Evolutionary conservation across 192 early-diverging fungal species (phyloP), one percentile per base, ranked within the genome.

Genomic region (Backusella psychrophila): DNA sequence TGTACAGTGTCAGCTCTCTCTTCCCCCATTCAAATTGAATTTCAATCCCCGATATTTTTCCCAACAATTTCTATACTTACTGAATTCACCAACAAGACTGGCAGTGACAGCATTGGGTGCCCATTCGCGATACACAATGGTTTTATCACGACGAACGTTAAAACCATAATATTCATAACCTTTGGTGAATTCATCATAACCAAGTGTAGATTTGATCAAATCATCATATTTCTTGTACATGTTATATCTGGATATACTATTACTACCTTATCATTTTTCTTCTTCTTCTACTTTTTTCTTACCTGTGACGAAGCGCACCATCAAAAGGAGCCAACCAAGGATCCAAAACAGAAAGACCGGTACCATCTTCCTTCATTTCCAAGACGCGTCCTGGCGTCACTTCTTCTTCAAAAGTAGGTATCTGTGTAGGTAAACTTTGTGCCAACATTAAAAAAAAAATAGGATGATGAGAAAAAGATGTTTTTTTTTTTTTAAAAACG

Each of bases 121-220:
- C 96, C 96, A 99, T 83, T 99, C 97, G n/a, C 94, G 86, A 84
- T 97, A 99, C 5, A 86, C 75, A 66, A 97, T 92, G 26, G 85
- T 88, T 4, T 78, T 67, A 63, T 92, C 88, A 17, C 77, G 41
- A n/a, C 82, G 83, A 23, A 93, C 86, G 74, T 92, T 89, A 77
- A 99, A 93, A 1, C 97, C 97, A 79, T 92, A 92, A 31, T 78
- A 71, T 73, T 96, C 92, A 76, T 94, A 96, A 29, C 91, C 92
- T 21, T 90, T 89, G 21, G 94, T 89, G 81, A 96, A 99, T 56
- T 85, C 85, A 74, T 96, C 96, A 69, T 93, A 91, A 36, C 96
- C 94, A 79, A 94, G 92, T 69, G 83, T 73, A 12, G 80, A 36
- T 19, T 92, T 88, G 46, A 97, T 95, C 17, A 74, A 87, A 9